A percentile compares a stretch with the other conserved stretches of the same genome.
Conservation (phyloP, 208 protist species). For the Acanthamoeba castellanii region DNA sequence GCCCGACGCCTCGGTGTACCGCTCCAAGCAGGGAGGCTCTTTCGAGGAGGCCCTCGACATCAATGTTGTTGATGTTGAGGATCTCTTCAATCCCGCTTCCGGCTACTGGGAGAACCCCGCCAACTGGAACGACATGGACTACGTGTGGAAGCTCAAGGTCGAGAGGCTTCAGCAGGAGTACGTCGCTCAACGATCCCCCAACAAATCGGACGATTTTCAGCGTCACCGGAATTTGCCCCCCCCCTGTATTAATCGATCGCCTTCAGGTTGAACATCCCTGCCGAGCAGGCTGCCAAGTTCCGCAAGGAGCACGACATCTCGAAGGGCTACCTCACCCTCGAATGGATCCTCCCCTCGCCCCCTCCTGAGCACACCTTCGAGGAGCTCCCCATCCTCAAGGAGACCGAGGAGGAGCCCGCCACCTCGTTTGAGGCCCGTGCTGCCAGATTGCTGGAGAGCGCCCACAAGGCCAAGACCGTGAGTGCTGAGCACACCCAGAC, state of each 20-base stretch:
- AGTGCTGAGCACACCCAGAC: conserved; percentile 26
- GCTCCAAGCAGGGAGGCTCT: background rate
- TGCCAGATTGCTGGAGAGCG: conserved; percentile 20
- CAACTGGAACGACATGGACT: conserved; percentile 62
- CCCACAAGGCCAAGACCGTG: conserved; percentile 9
- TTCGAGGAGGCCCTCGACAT: background rate
- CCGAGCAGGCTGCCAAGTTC: background rate
- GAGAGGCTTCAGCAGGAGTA: conserved; percentile 35
- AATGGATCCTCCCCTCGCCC: conserved; percentile 67
- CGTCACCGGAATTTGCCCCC: background rate
- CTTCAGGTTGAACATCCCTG: conserved; percentile 16
- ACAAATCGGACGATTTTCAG: background rate
- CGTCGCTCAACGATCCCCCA: background rate
- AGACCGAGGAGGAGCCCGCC: conserved; percentile 13
- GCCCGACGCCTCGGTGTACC: background rate
- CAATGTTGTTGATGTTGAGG: conserved; percentile 12
- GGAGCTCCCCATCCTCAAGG: conserved; percentile 66
- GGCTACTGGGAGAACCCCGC: conserved; percentile 43
- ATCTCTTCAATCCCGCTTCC: conserved; percentile 32
- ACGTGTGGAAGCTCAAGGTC: conserved; percentile 63
- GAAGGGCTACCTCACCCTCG: conserved; percentile 50
- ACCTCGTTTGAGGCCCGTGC: background rate
- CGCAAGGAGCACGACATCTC: conserved; percentile 56
- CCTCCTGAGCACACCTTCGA: conserved; percentile 66
- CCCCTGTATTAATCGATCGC: background rate